Evolutionary conservation across 768 basidiomycete genomes (phyloP).

Genomic region (Naganishia kalamii): DNA sequence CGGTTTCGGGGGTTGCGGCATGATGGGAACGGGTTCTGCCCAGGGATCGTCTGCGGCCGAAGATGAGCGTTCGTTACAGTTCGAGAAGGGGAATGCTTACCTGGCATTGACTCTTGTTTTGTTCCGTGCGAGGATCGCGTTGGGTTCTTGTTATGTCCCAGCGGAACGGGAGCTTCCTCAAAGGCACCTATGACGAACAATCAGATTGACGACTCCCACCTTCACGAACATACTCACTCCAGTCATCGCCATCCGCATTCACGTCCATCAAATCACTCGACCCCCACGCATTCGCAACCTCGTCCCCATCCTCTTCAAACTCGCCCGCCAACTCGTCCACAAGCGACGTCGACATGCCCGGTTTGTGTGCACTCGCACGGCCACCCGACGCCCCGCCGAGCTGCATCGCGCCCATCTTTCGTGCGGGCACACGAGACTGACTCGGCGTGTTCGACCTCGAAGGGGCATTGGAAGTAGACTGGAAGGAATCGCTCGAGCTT

Average conservation of each 20-base stretch:
- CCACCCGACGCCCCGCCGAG: conserved; percentile 56
- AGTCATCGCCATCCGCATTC: conserved; percentile 86
- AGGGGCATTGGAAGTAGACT: conserved; percentile 19
- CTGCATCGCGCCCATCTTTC: conserved; percentile 57
- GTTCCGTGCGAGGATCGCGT: background rate
- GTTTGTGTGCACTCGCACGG: background rate
- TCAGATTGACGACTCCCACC: background rate
- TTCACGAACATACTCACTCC: conserved; percentile 59
- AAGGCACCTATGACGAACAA: conserved; percentile 58
- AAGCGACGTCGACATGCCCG: conserved; percentile 40
- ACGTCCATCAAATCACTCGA: conserved; percentile 84
- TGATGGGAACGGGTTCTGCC: conserved; percentile 7
- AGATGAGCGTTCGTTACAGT: background rate
- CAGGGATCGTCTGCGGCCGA: conserved; percentile 1
- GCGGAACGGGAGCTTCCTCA: conserved; percentile 52
- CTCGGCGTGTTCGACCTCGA: conserved; percentile 22
- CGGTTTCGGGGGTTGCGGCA: conserved; percentile 4
- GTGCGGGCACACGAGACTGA: conserved; percentile 5
- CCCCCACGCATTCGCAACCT: conserved; percentile 61
- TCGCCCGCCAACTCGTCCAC: conserved; percentile 51
- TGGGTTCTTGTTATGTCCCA: too few species aligned
- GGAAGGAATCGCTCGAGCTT: background rate
- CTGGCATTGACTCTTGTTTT: background rate
- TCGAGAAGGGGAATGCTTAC: background rate
- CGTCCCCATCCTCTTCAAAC: conserved; percentile 51